These are phyloP conservation scores for Fraxinus xanthoxyloides DNA, from an alignment of 305 asterid genomes.

Conservation along the genomic window DNA sequence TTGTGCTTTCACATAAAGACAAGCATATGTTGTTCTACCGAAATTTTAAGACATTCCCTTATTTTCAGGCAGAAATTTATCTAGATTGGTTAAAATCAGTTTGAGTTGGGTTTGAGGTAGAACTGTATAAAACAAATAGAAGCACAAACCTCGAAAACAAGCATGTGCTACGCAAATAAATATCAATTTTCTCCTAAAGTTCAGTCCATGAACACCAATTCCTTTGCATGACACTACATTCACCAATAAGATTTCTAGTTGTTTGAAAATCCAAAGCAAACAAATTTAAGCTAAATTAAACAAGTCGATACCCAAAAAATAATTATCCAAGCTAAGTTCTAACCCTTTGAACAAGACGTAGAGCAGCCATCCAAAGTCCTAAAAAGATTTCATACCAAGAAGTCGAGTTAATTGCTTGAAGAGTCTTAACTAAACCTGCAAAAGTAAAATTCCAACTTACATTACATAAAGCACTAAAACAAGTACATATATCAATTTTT, in stretches of 20 bases:
- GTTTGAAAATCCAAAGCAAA: neutral
- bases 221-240: neutral
- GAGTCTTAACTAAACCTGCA: conserved; percentile 87
- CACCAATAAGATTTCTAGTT: neutral
- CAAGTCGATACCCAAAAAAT: conserved; percentile 7
- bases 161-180: neutral
- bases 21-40: neutral
- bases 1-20: neutral
- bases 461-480: conserved; percentile 22
- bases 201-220: neutral
- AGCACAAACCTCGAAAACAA: neutral
- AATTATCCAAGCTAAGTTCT: conserved; percentile 28
- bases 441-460: conserved; percentile 21
- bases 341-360: conserved; percentile 95
- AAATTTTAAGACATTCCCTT: neutral
- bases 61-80: neutral
- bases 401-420: conserved; percentile 73
- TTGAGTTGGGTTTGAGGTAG: neutral
- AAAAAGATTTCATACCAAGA: conserved; percentile 89
- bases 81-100: neutral
- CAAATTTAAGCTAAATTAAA: neutral
- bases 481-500: neutral
- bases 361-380: conserved; percentile 98
- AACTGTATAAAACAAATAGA: neutral
- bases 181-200: neutral